A percentile compares a stretch with the other conserved stretches of the same genome.
Conservation (phyloP, 169 alveolate species). For the Eimeria praecox region DNA sequence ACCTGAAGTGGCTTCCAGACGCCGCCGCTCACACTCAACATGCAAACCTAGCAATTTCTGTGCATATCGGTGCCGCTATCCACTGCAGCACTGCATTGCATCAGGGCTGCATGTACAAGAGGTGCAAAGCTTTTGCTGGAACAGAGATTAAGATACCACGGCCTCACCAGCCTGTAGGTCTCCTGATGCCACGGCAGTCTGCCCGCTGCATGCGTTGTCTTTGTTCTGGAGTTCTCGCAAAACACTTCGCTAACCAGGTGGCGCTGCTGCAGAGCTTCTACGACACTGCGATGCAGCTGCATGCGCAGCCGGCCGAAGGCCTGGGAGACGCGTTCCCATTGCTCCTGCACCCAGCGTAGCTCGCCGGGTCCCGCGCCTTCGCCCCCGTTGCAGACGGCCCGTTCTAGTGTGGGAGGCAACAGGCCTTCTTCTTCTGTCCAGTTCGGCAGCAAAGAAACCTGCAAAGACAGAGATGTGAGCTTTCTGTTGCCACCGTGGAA, state of each 20-base stretch:
- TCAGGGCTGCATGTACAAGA: neutral
- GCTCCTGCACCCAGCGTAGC: constrained; percentile 39
- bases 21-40: neutral
- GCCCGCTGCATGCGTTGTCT: constrained; percentile 69
- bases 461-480: constrained; percentile 42
- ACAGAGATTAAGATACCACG: neutral
- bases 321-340: constrained; percentile 56
- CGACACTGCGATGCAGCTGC: constrained; percentile 59
- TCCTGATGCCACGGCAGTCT: constrained; percentile 72
- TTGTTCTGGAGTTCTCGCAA: constrained; percentile 48
- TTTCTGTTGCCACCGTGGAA: constrained; percentile 42
- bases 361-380: constrained; percentile 46
- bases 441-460: constrained; percentile 52
- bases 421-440: constrained; percentile 68
- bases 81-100: neutral
- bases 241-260: constrained; percentile 10
- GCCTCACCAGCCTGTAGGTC: constrained; percentile 62
- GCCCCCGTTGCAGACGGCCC: constrained; percentile 63
- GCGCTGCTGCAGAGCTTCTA: constrained; percentile 51
- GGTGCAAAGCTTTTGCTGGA: neutral
- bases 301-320: constrained; percentile 21
- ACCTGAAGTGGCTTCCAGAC: neutral
- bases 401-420: constrained; percentile 53
- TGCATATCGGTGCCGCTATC: neutral
- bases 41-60: neutral